These are phyloP conservation scores for Kokia cookei DNA, from an alignment of 441 rosid genomes.

Conservation along the genomic window DNA sequence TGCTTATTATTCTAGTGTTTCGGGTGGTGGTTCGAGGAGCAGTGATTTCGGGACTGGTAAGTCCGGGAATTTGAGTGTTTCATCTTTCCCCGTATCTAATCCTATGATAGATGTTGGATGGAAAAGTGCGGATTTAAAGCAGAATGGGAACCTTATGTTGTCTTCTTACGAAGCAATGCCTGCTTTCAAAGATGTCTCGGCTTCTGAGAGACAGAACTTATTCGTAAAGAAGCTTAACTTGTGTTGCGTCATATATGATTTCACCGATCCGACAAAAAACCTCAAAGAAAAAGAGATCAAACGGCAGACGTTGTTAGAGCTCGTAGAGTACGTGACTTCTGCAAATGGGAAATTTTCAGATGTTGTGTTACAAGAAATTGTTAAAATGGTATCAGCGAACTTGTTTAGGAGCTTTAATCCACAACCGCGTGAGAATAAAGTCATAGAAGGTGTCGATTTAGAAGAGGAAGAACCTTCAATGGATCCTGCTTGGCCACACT, in stretches of 20 bases:
- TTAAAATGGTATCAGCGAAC: constrained; percentile 56
- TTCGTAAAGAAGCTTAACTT: constrained; percentile 47
- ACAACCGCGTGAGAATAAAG: constrained; percentile 59
- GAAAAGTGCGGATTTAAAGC: constrained; percentile 17
- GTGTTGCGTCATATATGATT: constrained; percentile 57
- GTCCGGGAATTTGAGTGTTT: constrained; percentile 9
- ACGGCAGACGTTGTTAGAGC: constrained; percentile 63
- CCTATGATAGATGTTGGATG: constrained; percentile 21
- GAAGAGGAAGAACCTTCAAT: constrained; percentile 73
- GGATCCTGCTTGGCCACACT: constrained; percentile 81
- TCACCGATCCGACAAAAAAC: constrained; percentile 54
- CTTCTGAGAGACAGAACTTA: constrained; percentile 53
- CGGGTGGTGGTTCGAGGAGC: background rate
- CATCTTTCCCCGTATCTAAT: constrained; percentile 17
- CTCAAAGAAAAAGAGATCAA: constrained; percentile 69
- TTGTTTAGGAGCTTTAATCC: constrained; percentile 55
- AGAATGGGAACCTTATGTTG: constrained; percentile 18
- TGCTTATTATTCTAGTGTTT: constrained; percentile 5
- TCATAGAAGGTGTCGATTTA: constrained; percentile 50
- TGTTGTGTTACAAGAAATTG: constrained; percentile 42
- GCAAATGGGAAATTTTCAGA: constrained; percentile 61
- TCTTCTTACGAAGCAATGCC: constrained; percentile 58
- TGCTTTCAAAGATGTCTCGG: constrained; percentile 53
- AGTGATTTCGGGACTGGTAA: constrained; percentile 21
- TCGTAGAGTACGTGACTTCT: constrained; percentile 57